Percentiles rank a stretch among this genome's conserved stretches.
Evolutionary conservation across 441 rosid genomes (phyloP).

Genomic region (Populus hybrid): DNA sequence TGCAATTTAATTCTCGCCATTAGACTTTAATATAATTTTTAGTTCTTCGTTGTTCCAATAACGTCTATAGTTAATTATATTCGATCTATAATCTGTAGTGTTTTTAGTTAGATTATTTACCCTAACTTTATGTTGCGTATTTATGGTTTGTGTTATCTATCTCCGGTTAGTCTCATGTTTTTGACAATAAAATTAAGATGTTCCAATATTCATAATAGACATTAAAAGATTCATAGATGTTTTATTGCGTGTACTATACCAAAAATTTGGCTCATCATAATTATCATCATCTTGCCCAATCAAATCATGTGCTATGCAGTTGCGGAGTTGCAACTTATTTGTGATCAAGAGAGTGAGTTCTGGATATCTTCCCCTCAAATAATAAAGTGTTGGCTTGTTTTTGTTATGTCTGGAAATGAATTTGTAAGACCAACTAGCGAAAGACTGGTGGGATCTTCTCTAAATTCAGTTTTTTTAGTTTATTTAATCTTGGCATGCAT

Average conservation of each 20-base stretch:
- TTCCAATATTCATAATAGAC: not conserved
- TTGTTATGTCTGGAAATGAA: not conserved
- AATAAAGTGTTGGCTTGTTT: not conserved
- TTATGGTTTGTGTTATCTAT: not conserved
- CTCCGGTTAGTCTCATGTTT: not conserved
- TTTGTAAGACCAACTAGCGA: not conserved
- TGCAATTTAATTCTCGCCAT: not conserved
- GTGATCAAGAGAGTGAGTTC: no score
- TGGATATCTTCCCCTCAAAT: not conserved
- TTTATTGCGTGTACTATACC: not conserved
- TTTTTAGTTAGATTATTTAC: not conserved
- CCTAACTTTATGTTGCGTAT: not conserved
- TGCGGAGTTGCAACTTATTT: no score
- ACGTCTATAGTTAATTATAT: slow-evolving; percentile 15
- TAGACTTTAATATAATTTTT: not conserved
- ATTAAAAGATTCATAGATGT: not conserved
- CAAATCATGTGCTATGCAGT: not conserved
- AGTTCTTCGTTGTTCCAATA: not conserved
- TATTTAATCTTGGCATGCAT: not conserved
- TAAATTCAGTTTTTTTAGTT: not conserved
- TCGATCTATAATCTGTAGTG: no score
- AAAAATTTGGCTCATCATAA: not conserved
- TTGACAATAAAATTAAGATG: not conserved
- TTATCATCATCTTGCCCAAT: not conserved
- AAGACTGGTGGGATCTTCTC: not conserved